Conservation (phyloP, 2,329 filamentous ascomycete species). For the Elsinoe necatrix region DNA sequence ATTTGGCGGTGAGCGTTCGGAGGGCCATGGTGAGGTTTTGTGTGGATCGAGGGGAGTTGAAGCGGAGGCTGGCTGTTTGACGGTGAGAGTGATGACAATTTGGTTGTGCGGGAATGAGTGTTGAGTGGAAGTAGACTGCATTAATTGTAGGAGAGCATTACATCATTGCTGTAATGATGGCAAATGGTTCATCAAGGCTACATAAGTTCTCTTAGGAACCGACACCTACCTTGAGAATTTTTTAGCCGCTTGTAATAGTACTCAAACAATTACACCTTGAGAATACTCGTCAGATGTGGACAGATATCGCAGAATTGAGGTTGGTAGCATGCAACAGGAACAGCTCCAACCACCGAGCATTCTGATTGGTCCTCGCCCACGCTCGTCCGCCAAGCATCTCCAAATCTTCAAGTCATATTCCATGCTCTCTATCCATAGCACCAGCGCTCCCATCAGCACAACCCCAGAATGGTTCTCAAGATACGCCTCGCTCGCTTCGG, state of each 20-base stretch:
- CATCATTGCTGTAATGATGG: not conserved
- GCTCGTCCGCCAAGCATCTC: constrained; percentile 10
- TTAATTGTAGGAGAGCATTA: not conserved
- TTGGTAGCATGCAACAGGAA: no score
- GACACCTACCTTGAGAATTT: not conserved
- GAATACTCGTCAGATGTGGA: no score
- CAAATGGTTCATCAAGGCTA: not conserved
- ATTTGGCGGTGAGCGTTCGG: constrained; percentile 69
- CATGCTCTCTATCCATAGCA: not conserved
- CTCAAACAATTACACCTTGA: no score
- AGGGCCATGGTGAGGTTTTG: constrained; percentile 22
- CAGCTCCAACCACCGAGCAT: not conserved
- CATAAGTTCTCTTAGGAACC: no score
- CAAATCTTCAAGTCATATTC: not conserved
- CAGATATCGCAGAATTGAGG: no score
- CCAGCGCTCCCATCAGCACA: not conserved
- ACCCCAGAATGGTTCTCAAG: constrained; percentile 65
- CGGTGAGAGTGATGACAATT: not conserved
- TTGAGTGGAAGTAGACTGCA: not conserved
- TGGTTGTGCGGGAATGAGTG: not conserved
- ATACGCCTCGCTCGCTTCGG: constrained; percentile 93
- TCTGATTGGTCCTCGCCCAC: constrained; percentile 12
- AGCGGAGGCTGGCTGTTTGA: no score
- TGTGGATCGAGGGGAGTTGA: no score
- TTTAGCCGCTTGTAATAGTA: no score